These are phyloP conservation scores for Kluyveromyces aestuarii DNA, from an alignment of 805 yeast species.

Conservation along the genomic window DNA sequence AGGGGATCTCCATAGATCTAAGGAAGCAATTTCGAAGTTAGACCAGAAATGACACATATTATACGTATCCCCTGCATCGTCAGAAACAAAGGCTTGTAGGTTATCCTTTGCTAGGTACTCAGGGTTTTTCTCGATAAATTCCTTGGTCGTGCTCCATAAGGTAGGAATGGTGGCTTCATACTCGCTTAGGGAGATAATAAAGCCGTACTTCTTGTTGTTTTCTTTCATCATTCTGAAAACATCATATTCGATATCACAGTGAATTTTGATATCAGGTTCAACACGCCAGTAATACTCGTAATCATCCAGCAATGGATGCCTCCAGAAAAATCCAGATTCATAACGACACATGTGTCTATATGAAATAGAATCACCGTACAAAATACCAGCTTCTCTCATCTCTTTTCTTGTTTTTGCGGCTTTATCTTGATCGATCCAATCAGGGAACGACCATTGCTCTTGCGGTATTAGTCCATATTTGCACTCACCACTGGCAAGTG, in stretches of 20 bases:
- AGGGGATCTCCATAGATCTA: slow-evolving; percentile 55
- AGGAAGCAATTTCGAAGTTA: slow-evolving; percentile 65
- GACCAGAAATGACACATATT: slow-evolving; percentile 81
- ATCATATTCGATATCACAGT: slow-evolving; percentile 56
- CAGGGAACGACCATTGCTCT: slow-evolving; percentile 66
- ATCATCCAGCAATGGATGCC: slow-evolving; percentile 46
- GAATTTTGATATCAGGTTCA: slow-evolving; percentile 56
- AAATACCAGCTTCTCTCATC: slow-evolving; percentile 37
- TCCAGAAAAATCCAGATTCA: slow-evolving; percentile 48
- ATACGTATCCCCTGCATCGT: slow-evolving; percentile 54
- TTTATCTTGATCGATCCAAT: slow-evolving; percentile 46
- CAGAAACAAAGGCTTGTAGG: slow-evolving; percentile 52
- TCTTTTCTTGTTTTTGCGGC: slow-evolving; percentile 38
- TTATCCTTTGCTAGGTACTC: slow-evolving; percentile 36
- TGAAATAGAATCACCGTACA: slow-evolving; percentile 50
- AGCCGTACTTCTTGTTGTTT: slow-evolving; percentile 54
- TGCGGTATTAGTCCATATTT: slow-evolving; percentile 53
- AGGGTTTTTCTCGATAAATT: slow-evolving; percentile 38
- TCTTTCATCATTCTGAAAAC: slow-evolving; percentile 50
- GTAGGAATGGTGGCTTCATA: slow-evolving; percentile 50
- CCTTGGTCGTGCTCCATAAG: slow-evolving; percentile 48
- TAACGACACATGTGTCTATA: slow-evolving; percentile 62
- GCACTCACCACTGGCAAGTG: slow-evolving; percentile 49
- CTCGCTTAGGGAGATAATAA: slow-evolving; percentile 58
- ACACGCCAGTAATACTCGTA: slow-evolving; percentile 71